A percentile compares a stretch with the other conserved stretches of the same genome.
Conservation (phyloP, 2,329 filamentous ascomycete genomes). For the Xylariaceae sp. region DNA sequence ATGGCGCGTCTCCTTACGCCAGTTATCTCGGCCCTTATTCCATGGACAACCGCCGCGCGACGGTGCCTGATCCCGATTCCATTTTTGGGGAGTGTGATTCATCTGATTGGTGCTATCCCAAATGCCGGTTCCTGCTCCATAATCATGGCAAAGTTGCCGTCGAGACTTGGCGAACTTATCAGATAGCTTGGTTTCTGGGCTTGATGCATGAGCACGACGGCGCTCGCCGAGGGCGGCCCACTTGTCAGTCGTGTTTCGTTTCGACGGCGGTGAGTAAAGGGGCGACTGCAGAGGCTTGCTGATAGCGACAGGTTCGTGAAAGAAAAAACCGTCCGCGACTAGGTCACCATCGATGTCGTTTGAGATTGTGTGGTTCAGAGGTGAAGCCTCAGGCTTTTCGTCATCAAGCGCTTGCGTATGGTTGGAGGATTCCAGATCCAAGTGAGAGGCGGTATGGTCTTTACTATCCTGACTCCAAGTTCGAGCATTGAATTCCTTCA, state of each 20-base stretch:
- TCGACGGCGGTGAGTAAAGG: conserved; percentile 62
- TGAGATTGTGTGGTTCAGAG: conserved; percentile 34
- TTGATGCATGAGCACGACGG: conserved; percentile 62
- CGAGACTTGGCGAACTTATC: conserved; percentile 41
- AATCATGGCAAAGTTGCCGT: conserved; percentile 36
- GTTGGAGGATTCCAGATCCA: conserved; percentile 42
- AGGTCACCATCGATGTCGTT: conserved; percentile 60
- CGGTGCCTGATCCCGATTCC: conserved; percentile 45
- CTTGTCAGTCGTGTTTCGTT: conserved; percentile 67
- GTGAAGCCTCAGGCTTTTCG: conserved; percentile 37
- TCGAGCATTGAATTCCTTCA: conserved; percentile 67
- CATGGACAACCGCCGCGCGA: conserved; percentile 48
- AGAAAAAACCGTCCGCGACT: conserved; percentile 68
- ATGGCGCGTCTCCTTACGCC: conserved; percentile 58
- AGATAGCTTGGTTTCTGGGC: conserved; percentile 48
- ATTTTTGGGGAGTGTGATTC: conserved; percentile 34
- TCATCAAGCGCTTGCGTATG: conserved; percentile 39
- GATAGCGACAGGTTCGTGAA: conserved; percentile 57
- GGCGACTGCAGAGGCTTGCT: conserved; percentile 34
- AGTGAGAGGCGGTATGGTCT: conserved; percentile 35
- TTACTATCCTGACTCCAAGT: conserved; percentile 77
- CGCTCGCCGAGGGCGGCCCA: conserved; percentile 87
- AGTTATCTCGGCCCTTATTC: conserved; percentile 57
- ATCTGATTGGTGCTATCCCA: conserved; percentile 39
- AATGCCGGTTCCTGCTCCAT: conserved; percentile 36